Conservation (phyloP, 2,329 filamentous ascomycete species). For the Ascochyta viciae-villosae region DNA sequence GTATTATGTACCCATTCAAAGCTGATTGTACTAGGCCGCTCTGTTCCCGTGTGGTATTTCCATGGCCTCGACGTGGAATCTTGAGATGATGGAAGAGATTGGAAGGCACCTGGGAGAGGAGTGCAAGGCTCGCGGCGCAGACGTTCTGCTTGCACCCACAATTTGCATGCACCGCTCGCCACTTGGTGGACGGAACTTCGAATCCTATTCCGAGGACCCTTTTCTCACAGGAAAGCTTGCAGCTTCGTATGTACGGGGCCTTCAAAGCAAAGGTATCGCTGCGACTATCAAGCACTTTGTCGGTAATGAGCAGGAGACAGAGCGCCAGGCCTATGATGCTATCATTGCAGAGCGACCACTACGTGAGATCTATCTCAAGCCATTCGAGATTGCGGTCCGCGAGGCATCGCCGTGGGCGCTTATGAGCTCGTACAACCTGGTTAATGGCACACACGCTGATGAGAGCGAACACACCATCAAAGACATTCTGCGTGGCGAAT, state of each 20-base stretch:
- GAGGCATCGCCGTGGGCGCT: slow-evolving; percentile 72
- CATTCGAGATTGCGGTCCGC: slow-evolving; percentile 75
- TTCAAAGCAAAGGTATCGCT: slow-evolving; percentile 76
- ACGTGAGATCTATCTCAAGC: slow-evolving; percentile 75
- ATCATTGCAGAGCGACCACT: slow-evolving; percentile 69
- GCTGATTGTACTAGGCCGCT: slow-evolving; percentile 63
- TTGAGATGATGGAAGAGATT: slow-evolving; percentile 70
- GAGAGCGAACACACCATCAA: slow-evolving; percentile 52
- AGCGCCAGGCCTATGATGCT: slow-evolving; percentile 69
- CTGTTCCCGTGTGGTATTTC: slow-evolving; percentile 82
- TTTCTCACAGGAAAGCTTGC: slow-evolving; percentile 77
- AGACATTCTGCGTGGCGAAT: slow-evolving; percentile 50
- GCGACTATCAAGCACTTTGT: slow-evolving; percentile 83
- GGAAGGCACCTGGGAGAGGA: slow-evolving; percentile 76
- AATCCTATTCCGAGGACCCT: slow-evolving; percentile 86
- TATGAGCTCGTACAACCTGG: slow-evolving; percentile 73
- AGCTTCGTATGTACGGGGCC: slow-evolving; percentile 73
- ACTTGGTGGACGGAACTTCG: slow-evolving; percentile 84
- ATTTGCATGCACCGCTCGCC: slow-evolving; percentile 84
- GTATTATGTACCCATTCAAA: neutral
- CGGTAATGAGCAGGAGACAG: slow-evolving; percentile 76
- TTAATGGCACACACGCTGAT: slow-evolving; percentile 64
- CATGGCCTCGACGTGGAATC: slow-evolving; percentile 81
- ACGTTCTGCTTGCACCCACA: slow-evolving; percentile 77
- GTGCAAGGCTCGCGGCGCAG: slow-evolving; percentile 73